A percentile compares a stretch with the other conserved stretches of the same genome.
phyloP scores from a whole-genome alignment of 805 yeast genomes.

The Monosporozyma solicola region DNA sequence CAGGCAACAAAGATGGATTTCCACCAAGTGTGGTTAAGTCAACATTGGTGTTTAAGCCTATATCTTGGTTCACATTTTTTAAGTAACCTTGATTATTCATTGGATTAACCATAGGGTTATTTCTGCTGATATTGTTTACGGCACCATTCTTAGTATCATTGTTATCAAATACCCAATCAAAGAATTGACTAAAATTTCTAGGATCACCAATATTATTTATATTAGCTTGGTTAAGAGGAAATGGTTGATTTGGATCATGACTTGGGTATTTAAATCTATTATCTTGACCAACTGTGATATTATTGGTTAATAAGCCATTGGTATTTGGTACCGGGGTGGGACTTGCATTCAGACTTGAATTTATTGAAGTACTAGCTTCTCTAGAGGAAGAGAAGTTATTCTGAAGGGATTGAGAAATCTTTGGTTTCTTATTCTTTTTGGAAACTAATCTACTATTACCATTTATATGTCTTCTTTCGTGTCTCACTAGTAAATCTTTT shows the following conservation, averaged over 20 bases:
- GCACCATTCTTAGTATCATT: neutral
- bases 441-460: conserved; percentile 3
- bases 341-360: neutral
- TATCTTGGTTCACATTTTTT: neutral
- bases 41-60: neutral
- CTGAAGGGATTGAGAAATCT: neutral
- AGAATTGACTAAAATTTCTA: conserved; percentile 10
- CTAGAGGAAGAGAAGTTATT: neutral
- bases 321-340: neutral
- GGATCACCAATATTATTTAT: neutral
- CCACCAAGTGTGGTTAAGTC: neutral
- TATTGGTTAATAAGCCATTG: neutral
- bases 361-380: neutral
- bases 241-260: neutral
- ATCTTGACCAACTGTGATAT: too few relatives aligned
- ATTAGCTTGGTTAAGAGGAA: neutral
- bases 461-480: conserved; percentile 35
- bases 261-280: neutral
- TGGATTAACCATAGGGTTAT: neutral
- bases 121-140: neutral
- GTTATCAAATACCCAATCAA: conserved; percentile 14
- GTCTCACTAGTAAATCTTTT: conserved; percentile 43
- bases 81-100: neutral
- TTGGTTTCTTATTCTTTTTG: neutral
- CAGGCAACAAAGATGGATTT: neutral